A percentile compares a stretch with the other conserved stretches of the same genome.
These are phyloP conservation scores for Cladophialophora yegresii DNA, from an alignment of 2,329 filamentous ascomycete genomes.

Conservation along the genomic window DNA sequence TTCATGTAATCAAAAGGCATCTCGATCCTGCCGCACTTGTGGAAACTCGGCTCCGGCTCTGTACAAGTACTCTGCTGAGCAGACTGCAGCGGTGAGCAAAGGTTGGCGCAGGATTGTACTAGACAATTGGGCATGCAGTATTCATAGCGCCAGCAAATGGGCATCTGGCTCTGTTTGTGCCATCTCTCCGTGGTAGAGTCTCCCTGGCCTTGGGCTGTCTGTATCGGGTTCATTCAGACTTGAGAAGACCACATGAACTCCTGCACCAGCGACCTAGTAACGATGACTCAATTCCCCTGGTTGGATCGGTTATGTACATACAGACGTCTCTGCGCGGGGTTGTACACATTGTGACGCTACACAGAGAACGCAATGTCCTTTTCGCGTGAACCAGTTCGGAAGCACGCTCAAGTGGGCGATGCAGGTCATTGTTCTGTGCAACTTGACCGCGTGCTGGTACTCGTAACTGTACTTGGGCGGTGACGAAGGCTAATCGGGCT, in stretches of 20 bases:
- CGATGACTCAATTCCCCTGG: slow-evolving; percentile 3
- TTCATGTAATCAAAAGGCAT: neutral
- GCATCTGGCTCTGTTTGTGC: neutral
- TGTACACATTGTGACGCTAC: slow-evolving; percentile 9
- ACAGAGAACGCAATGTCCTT: slow-evolving; percentile 19
- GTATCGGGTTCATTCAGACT: neutral
- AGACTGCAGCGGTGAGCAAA: neutral
- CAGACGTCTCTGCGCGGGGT: neutral
- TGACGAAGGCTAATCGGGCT: slow-evolving; percentile 6
- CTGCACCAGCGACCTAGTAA: slow-evolving; percentile 17
- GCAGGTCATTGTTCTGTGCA: slow-evolving; percentile 13
- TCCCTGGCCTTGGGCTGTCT: neutral
- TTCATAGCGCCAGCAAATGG: neutral
- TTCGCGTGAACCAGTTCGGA: slow-evolving; percentile 2
- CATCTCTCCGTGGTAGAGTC: neutral
- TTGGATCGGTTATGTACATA: slow-evolving; percentile 9
- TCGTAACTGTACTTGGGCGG: slow-evolving; percentile 5
- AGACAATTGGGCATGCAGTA: neutral
- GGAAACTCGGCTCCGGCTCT: neutral
- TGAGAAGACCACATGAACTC: slow-evolving; percentile 8
- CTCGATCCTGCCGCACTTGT: neutral
- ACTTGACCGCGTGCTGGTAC: neutral
- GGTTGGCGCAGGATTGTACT: neutral
- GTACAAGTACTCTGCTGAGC: neutral
- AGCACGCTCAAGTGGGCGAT: slow-evolving; percentile 2